phyloP scores from a whole-genome alignment of 768 basidiomycete genomes.

The Termitomyces heimii region DNA sequence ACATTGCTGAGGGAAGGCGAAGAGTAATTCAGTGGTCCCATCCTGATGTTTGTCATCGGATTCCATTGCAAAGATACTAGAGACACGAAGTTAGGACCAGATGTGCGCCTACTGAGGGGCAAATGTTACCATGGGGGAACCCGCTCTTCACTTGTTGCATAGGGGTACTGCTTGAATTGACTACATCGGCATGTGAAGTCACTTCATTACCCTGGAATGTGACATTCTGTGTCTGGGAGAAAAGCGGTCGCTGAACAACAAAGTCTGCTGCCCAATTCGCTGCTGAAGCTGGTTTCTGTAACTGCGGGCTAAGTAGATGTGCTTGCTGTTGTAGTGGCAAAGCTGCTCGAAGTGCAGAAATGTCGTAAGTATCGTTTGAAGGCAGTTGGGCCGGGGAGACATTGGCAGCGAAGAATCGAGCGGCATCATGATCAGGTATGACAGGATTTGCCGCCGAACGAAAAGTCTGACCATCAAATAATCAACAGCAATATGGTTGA shows the following conservation, averaged over 20 bases:
- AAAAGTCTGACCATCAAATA: conserved; percentile 41
- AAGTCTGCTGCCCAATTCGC: conserved; percentile 66
- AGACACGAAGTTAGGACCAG: neutral
- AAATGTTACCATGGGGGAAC: conserved; percentile 15
- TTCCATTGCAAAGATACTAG: conserved; percentile 36
- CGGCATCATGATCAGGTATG: conserved; percentile 56
- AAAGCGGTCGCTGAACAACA: conserved; percentile 28
- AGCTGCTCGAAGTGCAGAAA: conserved; percentile 46
- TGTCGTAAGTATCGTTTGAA: conserved; percentile 45
- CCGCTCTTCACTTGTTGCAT: conserved; percentile 1
- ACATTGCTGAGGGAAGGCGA: conserved; percentile 20
- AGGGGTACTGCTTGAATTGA: neutral
- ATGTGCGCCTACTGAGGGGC: neutral
- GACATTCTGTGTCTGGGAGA: conserved; percentile 3
- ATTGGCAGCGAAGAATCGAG: conserved; percentile 56
- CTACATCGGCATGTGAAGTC: neutral
- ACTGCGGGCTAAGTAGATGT: conserved; percentile 15
- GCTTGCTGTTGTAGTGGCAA: conserved; percentile 29
- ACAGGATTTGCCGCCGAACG: conserved; percentile 42
- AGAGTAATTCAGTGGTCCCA: conserved; percentile 30
- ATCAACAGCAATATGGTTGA: neutral
- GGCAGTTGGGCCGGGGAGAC: conserved; percentile 26
- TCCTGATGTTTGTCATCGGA: conserved; percentile 20
- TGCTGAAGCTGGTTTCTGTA: conserved; percentile 18
- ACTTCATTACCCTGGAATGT: conserved; percentile 1